Evolutionary conservation across 2,329 filamentous ascomycete species (phyloP).

Genomic region (Immersiporthe knoxdaviesiana): DNA sequence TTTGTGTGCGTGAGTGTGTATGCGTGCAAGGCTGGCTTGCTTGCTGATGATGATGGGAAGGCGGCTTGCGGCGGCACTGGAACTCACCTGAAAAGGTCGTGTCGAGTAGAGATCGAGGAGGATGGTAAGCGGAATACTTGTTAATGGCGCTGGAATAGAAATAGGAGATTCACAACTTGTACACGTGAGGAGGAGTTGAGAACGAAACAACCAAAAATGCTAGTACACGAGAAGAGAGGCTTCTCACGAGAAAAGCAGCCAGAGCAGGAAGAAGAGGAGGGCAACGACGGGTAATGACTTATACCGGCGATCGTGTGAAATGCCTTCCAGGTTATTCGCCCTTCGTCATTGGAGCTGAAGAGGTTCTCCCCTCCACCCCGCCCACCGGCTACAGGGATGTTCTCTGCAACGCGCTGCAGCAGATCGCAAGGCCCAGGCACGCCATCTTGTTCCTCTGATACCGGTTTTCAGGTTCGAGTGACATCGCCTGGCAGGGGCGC

Average conservation of each 20-base stretch:
- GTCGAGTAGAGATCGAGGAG: not conserved
- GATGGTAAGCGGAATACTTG: not conserved
- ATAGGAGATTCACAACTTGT: not conserved
- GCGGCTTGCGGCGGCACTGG: conserved; percentile 14
- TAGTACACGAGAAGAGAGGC: conserved; percentile 11
- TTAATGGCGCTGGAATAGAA: not conserved
- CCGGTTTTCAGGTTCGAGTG: conserved; percentile 20
- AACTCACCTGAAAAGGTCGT: conserved; percentile 10
- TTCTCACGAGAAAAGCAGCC: conserved; percentile 9
- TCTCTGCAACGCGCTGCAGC: conserved; percentile 14
- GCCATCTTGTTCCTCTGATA: not conserved
- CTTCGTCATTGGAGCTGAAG: conserved; percentile 27
- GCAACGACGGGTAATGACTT: conserved; percentile 2
- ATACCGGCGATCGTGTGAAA: conserved; percentile 21
- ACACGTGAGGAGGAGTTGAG: not conserved
- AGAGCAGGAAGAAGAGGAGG: not conserved
- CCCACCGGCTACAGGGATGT: conserved; percentile 16
- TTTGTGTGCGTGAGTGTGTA: too few relatives aligned
- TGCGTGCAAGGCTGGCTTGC: not conserved
- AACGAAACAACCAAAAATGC: conserved; percentile 13
- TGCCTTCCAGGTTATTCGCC: conserved; percentile 24
- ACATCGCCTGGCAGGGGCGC: conserved; percentile 12
- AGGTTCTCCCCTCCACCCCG: conserved; percentile 2
- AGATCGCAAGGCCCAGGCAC: conserved; percentile 10
- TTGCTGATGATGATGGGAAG: not conserved